phyloP scores from a whole-genome alignment of 177 flowering plant genomes.

The Telopea speciosissima region DNA sequence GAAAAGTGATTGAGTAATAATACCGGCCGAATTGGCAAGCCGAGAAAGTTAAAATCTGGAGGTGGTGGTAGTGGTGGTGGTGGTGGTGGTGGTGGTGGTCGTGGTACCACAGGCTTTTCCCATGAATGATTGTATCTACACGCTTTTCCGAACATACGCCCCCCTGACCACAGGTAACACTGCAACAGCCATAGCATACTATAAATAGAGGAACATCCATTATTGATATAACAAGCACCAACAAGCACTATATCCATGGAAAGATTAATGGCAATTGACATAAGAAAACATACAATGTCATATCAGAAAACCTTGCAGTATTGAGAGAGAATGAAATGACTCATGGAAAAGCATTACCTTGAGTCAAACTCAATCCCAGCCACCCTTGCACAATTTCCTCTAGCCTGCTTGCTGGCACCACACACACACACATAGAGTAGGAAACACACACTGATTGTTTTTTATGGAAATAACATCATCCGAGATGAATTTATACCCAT shows the following conservation, averaged over 20 bases:
- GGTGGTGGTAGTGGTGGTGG: too few species aligned
- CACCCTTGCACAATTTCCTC: too few species aligned
- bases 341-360: too few species aligned
- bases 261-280: neutral
- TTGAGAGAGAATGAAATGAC: too few species aligned
- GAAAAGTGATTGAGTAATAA: slow-evolving; percentile 1
- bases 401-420: too few species aligned
- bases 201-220: neutral
- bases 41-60: slow-evolving; percentile 68
- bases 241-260: neutral
- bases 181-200: slow-evolving; percentile 32
- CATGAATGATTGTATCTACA: slow-evolving; percentile 65
- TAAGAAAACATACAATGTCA: neutral
- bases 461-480: too few species aligned
- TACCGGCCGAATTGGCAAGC: slow-evolving; percentile 89
- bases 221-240: neutral
- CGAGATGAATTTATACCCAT: too few species aligned
- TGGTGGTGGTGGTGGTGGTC: slow-evolving; percentile 18
- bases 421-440: too few species aligned
- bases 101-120: slow-evolving; percentile 27
- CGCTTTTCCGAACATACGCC: slow-evolving; percentile 72
- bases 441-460: too few species aligned
- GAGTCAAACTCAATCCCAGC: too few species aligned
- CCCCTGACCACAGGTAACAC: slow-evolving; percentile 73
- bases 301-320: neutral